These are phyloP conservation scores for Castanea sativa DNA, from an alignment of 306 rosid genomes.

Conservation along the genomic window DNA sequence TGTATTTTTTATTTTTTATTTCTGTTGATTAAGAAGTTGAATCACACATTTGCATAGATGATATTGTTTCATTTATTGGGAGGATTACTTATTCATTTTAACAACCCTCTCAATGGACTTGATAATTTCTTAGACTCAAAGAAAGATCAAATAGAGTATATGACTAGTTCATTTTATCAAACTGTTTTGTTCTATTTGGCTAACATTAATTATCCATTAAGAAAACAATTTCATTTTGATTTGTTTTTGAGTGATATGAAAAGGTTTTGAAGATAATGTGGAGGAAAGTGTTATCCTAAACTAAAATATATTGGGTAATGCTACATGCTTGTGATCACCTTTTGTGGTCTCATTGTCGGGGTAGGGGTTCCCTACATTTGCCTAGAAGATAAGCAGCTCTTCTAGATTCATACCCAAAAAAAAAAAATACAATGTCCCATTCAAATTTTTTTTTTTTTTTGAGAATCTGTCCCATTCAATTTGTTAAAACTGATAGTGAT, in stretches of 20 bases:
- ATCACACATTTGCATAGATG: too few species aligned
- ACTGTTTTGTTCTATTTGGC: not conserved
- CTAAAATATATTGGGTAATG: too few species aligned
- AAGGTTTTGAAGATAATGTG: too few species aligned
- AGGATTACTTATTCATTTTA: too few species aligned
- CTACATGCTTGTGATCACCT: conserved; percentile 1
- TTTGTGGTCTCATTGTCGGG: conserved; percentile 23
- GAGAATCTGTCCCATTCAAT: not conserved
- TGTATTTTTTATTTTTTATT: too few species aligned
- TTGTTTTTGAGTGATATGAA: too few species aligned
- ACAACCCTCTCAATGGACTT: too few species aligned
- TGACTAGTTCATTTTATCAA: conserved; percentile 2
- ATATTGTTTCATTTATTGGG: too few species aligned
- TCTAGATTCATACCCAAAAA: not conserved
- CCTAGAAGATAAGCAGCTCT: not conserved
- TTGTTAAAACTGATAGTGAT: not conserved
- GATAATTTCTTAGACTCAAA: too few species aligned
- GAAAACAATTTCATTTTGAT: too few species aligned
- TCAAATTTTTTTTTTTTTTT: not conserved
- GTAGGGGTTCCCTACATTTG: not conserved
- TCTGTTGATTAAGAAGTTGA: too few species aligned
- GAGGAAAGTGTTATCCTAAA: too few species aligned
- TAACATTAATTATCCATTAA: not conserved
- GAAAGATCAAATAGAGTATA: not conserved
- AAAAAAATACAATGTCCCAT: not conserved